Conservation (phyloP, 371 early-diverging fungal genomes). For the Phascolomyces articulosus region DNA sequence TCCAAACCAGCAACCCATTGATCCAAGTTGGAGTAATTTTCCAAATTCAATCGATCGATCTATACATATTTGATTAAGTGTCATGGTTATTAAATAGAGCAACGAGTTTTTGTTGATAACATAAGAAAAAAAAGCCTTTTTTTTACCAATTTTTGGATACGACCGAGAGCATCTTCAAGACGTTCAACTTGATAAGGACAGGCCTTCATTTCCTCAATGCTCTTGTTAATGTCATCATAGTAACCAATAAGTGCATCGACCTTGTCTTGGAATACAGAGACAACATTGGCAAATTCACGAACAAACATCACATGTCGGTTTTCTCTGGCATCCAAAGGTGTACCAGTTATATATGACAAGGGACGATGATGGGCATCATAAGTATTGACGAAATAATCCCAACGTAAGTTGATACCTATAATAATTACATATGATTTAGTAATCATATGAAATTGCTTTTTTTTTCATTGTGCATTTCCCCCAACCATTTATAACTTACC, state of each 20-base stretch:
- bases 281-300: slow-evolving; percentile 88
- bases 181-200: slow-evolving; percentile 76
- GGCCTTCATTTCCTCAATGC: slow-evolving; percentile 81
- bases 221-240: slow-evolving; percentile 78
- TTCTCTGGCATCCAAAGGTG: slow-evolving; percentile 68
- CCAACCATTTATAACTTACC: no score
- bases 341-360: slow-evolving; percentile 51
- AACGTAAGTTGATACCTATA: slow-evolving; percentile 84
- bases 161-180: slow-evolving; percentile 73
- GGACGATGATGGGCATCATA: slow-evolving; percentile 65
- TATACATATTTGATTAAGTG: no score
- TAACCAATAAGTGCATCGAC: slow-evolving; percentile 81
- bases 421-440: slow-evolving; percentile 68
- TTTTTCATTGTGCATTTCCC: no score
- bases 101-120: no score
- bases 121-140: not conserved
- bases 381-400: slow-evolving; percentile 96
- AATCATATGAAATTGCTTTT: no score
- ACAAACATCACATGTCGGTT: slow-evolving; percentile 94
- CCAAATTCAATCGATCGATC: slow-evolving; percentile 92
- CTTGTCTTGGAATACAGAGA: slow-evolving; percentile 96
- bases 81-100: no score
- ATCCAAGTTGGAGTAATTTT: slow-evolving; percentile 91
- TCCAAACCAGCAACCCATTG: slow-evolving; percentile 89
- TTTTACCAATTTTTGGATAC: slow-evolving; percentile 83